A percentile compares a stretch with the other conserved stretches of the same genome.
phyloP scores from a whole-genome alignment of 768 basidiomycete genomes.

The Strobilomyces echinocephalus region DNA sequence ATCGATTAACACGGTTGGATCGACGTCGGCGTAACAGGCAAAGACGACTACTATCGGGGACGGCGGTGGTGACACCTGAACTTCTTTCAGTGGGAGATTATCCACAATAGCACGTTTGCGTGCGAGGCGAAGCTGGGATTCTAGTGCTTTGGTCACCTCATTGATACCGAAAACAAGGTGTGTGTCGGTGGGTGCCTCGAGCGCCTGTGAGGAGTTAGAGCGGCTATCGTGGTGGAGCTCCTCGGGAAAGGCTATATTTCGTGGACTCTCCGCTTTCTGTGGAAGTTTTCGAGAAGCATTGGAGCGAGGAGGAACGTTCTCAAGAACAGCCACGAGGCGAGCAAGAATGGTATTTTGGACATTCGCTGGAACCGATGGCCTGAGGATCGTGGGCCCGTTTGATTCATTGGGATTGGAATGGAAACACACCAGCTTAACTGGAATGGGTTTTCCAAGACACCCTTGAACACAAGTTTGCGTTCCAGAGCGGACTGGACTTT shows the following conservation, averaged over 20 bases:
- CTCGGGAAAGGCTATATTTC: slow-evolving; percentile 28
- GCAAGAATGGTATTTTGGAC: slow-evolving; percentile 59
- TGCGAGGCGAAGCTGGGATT: slow-evolving; percentile 43
- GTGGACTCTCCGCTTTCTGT: not conserved
- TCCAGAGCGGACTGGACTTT: slow-evolving; percentile 43
- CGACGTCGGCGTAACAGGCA: slow-evolving; percentile 70
- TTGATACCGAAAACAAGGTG: slow-evolving; percentile 72
- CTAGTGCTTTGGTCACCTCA: slow-evolving; percentile 69
- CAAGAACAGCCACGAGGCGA: slow-evolving; percentile 44
- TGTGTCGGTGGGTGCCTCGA: not conserved
- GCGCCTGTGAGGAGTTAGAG: not conserved
- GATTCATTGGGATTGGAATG: slow-evolving; percentile 1
- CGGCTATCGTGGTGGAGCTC: not conserved
- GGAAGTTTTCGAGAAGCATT: slow-evolving; percentile 20
- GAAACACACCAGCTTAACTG: slow-evolving; percentile 57
- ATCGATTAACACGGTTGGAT: slow-evolving; percentile 65
- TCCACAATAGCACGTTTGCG: slow-evolving; percentile 15
- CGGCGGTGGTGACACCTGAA: not conserved
- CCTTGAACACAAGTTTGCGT: slow-evolving; percentile 62
- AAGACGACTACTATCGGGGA: slow-evolving; percentile 44
- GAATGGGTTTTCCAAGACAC: slow-evolving; percentile 70
- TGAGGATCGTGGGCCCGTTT: slow-evolving; percentile 22
- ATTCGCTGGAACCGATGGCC: slow-evolving; percentile 61
- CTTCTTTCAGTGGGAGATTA: not conserved
- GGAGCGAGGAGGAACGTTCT: slow-evolving; percentile 40